These are phyloP conservation scores for Eucalyptus cloeziana DNA, from an alignment of 345 rosid genomes.

Conservation along the genomic window DNA sequence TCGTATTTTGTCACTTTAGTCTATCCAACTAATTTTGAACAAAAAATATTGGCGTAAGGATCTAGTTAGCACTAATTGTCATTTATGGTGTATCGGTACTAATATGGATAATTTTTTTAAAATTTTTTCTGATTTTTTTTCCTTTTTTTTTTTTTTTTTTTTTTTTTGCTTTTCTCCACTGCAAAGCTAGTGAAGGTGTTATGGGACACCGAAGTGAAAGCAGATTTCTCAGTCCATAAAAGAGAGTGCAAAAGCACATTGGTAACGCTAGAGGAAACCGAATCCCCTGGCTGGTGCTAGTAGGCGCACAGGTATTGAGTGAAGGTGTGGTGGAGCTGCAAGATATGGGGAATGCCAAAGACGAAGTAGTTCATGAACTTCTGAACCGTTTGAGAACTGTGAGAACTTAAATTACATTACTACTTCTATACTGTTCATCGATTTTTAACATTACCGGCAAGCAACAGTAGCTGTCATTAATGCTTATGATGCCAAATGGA, in stretches of 20 bases:
- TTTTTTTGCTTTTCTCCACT: constrained; percentile 10
- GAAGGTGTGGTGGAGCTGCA: constrained; percentile 53
- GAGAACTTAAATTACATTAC: not conserved
- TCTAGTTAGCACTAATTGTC: too few relatives aligned
- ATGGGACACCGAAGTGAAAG: constrained; percentile 52
- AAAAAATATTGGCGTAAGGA: too few relatives aligned
- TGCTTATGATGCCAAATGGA: not conserved
- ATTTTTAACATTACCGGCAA: not conserved
- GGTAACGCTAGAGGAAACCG: constrained; percentile 33
- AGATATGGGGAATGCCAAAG: constrained; percentile 33
- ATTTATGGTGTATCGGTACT: too few relatives aligned
- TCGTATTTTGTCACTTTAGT: too few relatives aligned
- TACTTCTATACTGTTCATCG: not conserved
- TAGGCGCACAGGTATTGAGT: constrained; percentile 52
- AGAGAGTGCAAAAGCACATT: constrained; percentile 44
- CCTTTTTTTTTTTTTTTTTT: too few relatives aligned
- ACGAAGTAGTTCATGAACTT: constrained; percentile 41
- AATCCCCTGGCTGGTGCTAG: constrained; percentile 60
- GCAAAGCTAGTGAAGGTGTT: constrained; percentile 59
- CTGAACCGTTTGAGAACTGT: constrained; percentile 6
- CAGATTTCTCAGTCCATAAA: constrained; percentile 56
- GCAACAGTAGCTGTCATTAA: not conserved
- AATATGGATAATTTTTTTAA: accelerated
- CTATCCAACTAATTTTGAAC: too few relatives aligned
- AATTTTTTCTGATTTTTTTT: accelerated